Evolutionary conservation across 345 rosid genomes (phyloP).

Genomic region (Gossypium herbaceum): DNA sequence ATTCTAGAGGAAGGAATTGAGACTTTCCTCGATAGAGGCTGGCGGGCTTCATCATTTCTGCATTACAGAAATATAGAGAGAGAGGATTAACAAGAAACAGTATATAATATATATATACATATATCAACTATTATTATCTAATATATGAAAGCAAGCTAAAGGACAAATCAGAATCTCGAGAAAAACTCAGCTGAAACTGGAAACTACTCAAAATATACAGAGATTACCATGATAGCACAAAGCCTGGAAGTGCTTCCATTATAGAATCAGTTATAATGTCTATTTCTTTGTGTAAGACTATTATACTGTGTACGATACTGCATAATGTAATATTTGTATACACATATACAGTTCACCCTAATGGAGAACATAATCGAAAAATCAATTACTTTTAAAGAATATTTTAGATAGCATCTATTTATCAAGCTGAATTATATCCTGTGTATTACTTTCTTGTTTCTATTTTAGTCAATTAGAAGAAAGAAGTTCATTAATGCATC

Average conservation of each 20-base stretch:
- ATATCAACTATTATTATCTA: not conserved
- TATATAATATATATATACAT: not conserved
- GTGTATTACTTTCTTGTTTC: not conserved
- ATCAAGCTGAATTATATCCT: not conserved
- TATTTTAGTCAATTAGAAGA: not conserved
- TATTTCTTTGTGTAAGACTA: not conserved
- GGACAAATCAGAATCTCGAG: too few relatives aligned
- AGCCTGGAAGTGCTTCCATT: not conserved
- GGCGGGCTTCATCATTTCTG: slow-evolving; percentile 96
- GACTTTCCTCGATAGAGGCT: slow-evolving; percentile 91
- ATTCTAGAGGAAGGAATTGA: slow-evolving; percentile 84
- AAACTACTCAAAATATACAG: not conserved
- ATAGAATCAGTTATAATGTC: not conserved
- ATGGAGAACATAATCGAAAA: not conserved
- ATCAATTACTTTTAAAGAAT: not conserved
- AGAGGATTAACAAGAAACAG: slow-evolving; percentile 16
- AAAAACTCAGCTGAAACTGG: not conserved
- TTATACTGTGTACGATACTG: not conserved
- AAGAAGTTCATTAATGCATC: not conserved
- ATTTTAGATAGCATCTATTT: not conserved
- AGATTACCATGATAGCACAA: not conserved
- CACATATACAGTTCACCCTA: not conserved
- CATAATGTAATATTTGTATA: not conserved
- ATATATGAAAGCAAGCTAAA: not conserved
- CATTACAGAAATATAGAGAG: not conserved